A percentile compares a stretch with the other conserved stretches of the same genome.
Conservation (phyloP, 2,329 filamentous ascomycete genomes). For the Botrytis galanthina region DNA sequence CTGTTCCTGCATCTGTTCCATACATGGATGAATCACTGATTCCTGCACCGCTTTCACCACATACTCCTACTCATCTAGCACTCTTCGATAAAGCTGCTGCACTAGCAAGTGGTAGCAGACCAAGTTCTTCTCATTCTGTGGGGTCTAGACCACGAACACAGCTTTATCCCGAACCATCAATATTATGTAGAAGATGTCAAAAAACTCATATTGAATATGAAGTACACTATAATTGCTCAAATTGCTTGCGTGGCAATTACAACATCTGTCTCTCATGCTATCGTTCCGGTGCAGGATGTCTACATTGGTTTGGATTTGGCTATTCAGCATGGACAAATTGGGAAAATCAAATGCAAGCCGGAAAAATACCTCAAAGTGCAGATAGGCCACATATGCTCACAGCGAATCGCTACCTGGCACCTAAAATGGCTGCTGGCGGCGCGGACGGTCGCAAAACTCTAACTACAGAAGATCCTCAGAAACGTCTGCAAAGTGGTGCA, state of each 20-base stretch:
- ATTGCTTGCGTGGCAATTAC: conserved; percentile 69
- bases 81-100: conserved; percentile 35
- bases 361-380: conserved; percentile 36
- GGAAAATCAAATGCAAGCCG: conserved; percentile 48
- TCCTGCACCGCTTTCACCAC: conserved; percentile 36
- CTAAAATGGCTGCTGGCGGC: conserved; percentile 49
- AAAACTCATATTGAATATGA: conserved; percentile 77
- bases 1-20: conserved; percentile 22
- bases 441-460: conserved; percentile 56
- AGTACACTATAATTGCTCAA: conserved; percentile 77
- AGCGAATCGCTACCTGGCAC: conserved; percentile 55
- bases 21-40: conserved; percentile 31
- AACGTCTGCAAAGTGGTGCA: conserved; percentile 71
- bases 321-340: conserved; percentile 67
- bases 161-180: conserved; percentile 66
- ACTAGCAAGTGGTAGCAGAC: conserved; percentile 35
- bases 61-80: conserved; percentile 23
- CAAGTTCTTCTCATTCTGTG: conserved; percentile 35
- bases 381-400: conserved; percentile 57
- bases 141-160: conserved; percentile 40
- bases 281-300: conserved; percentile 70
- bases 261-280: conserved; percentile 83
- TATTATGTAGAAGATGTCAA: conserved; percentile 70
- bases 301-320: conserved; percentile 87
- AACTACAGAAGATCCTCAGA: conserved; percentile 65